Conservation (phyloP, 306 rosid species). For the Cajanus cajan region DNA sequence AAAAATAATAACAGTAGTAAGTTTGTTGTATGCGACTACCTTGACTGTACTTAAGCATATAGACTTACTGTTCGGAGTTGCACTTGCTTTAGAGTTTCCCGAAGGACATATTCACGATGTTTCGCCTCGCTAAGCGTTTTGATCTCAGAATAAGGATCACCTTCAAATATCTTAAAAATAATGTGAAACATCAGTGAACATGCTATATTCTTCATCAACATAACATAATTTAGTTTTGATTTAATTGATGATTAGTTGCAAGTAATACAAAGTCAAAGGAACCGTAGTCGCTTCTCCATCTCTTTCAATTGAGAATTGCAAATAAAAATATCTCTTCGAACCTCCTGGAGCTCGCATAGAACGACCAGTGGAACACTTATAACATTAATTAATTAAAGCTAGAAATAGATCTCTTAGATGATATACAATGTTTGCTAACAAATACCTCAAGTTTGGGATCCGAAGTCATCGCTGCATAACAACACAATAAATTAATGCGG, state of each 20-base stretch:
- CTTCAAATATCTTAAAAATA: constrained; percentile 55
- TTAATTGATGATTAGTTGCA: not conserved
- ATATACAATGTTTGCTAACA: not conserved
- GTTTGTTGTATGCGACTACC: not conserved
- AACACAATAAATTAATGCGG: constrained; percentile 5
- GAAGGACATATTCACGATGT: constrained; percentile 45
- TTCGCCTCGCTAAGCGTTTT: constrained; percentile 49
- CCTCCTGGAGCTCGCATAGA: constrained; percentile 37
- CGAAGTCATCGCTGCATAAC: constrained; percentile 35
- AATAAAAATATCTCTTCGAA: constrained; percentile 44
- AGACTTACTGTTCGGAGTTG: constrained; percentile 43
- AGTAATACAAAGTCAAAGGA: not conserved
- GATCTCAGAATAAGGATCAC: constrained; percentile 56
- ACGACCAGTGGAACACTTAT: not conserved
- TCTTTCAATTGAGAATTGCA: constrained; percentile 50
- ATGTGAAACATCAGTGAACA: not conserved
- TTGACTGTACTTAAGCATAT: not conserved
- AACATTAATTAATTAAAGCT: constrained; percentile 4
- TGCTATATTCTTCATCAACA: not conserved
- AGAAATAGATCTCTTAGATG: not conserved
- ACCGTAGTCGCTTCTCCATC: constrained; percentile 55
- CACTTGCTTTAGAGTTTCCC: constrained; percentile 51
- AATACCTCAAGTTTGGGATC: constrained; percentile 58
- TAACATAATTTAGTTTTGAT: not conserved
- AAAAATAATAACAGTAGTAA: not conserved